A percentile compares a stretch with the other conserved stretches of the same genome.
Evolutionary conservation across 148 eudicot species (phyloP).

Genomic region (Vaccinium macrocarpon): DNA sequence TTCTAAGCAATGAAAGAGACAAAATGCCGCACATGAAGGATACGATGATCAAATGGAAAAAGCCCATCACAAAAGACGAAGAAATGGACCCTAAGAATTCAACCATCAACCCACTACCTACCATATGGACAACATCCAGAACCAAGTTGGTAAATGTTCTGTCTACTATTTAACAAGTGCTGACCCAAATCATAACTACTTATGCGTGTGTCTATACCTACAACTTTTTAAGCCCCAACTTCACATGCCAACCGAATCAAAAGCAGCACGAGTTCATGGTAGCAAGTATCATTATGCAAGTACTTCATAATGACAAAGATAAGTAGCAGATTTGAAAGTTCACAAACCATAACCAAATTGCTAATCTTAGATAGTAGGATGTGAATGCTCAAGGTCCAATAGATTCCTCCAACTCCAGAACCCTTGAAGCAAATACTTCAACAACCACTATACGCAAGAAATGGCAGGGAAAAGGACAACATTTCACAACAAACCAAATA

Average conservation of each 20-base stretch:
- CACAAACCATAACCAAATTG: neutral
- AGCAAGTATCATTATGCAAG: conserved; percentile 1
- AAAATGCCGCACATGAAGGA: neutral
- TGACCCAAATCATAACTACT: neutral
- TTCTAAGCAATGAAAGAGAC: neutral
- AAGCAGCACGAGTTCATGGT: neutral
- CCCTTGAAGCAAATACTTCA: neutral
- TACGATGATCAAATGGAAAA: neutral
- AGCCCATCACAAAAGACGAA: neutral
- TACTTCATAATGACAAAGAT: neutral
- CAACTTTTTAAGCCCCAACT: neutral
- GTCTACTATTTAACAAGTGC: neutral
- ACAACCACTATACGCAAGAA: neutral
- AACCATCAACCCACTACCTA: neutral
- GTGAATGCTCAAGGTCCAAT: neutral
- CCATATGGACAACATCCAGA: neutral
- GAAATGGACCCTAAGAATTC: neutral
- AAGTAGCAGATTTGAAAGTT: neutral
- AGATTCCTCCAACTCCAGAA: neutral
- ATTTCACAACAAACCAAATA: neutral
- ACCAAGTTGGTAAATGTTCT: neutral
- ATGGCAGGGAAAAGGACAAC: neutral
- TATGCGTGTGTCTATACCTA: neutral
- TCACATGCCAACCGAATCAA: neutral
- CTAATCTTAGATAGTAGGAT: neutral